Percentiles rank a stretch among this genome's conserved stretches.
phyloP scores from a whole-genome alignment of 139 green algal species.

The Picochlorum sp. region DNA sequence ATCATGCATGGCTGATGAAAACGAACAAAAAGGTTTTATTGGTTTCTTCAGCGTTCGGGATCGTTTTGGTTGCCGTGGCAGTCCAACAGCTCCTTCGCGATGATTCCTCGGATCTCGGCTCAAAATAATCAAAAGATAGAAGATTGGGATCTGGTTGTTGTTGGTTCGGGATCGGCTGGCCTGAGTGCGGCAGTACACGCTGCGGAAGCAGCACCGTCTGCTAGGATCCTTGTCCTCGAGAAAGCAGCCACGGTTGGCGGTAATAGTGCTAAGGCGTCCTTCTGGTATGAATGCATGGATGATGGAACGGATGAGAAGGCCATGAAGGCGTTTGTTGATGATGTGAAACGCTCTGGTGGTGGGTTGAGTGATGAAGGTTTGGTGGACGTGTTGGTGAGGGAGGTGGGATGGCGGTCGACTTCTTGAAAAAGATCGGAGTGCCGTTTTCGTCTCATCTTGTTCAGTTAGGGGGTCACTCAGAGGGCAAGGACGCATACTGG shows the following conservation, averaged over 20 bases:
- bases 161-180: constrained; percentile 53
- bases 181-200: constrained; percentile 35
- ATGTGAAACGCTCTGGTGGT: constrained; percentile 45
- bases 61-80: not conserved
- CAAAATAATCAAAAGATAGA: too few relatives aligned
- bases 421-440: constrained; percentile 33
- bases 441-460: constrained; percentile 30
- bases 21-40: too few relatives aligned
- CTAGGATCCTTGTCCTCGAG: constrained; percentile 51
- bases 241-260: constrained; percentile 54
- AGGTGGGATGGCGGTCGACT: constrained; percentile 33
- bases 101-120: too few relatives aligned
- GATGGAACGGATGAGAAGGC: constrained; percentile 14
- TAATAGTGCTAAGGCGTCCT: constrained; percentile 62
- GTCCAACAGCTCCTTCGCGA: not conserved
- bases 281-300: constrained; percentile 64
- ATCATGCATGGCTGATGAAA: too few relatives aligned
- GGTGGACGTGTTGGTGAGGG: constrained; percentile 40
- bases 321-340: constrained; percentile 28
- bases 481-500: constrained; percentile 17
- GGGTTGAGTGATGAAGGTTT: constrained; percentile 40
- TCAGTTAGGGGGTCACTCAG: constrained; percentile 49
- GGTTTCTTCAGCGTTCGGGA: not conserved
- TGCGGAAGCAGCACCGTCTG: not conserved
- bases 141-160: constrained; percentile 30